Percentiles rank a stretch among this genome's conserved stretches.
Evolutionary conservation across 1,284 basidiomycete genomes (phyloP).

Genomic region (Ustilago shanxiensis): DNA sequence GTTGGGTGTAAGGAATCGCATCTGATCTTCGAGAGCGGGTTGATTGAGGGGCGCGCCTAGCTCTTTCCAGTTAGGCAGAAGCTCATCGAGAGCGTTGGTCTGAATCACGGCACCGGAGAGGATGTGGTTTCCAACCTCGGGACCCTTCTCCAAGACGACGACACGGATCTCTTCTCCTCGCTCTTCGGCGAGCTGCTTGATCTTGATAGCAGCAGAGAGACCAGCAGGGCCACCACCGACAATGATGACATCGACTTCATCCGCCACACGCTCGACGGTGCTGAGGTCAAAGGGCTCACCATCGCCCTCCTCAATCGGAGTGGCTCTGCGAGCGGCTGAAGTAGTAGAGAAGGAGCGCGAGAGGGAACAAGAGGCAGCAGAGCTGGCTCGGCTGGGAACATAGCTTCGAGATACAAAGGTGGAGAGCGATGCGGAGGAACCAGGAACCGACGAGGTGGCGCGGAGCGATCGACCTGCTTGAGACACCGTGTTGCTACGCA

Average conservation of each 20-base stretch:
- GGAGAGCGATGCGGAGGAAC: conserved; percentile 28
- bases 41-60: conserved; percentile 78
- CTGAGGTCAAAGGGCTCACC: conserved; percentile 64
- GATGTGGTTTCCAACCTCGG: conserved; percentile 93
- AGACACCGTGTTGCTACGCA: conserved; percentile 20
- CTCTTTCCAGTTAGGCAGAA: conserved; percentile 87
- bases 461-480: conserved; percentile 29
- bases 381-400: conserved; percentile 19
- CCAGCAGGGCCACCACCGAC: conserved; percentile 96
- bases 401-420: conserved; percentile 23
- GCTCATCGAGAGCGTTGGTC: conserved; percentile 89
- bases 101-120: conserved; percentile 96
- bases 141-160: conserved; percentile 93
- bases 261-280: conserved; percentile 68
- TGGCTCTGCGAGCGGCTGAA: conserved; percentile 33
- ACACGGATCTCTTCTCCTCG: conserved; percentile 84
- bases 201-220: conserved; percentile 91
- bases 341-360: conserved; percentile 44
- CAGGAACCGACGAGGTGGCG: conserved; percentile 23
- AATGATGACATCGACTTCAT: conserved; percentile 93
- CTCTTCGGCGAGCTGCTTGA: conserved; percentile 92
- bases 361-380: conserved; percentile 19
- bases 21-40: conserved; percentile 82
- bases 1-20: conserved; percentile 86
- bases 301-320: conserved; percentile 58